Conservation (phyloP, 805 yeast genomes). For the Suhomyces sp. region DNA sequence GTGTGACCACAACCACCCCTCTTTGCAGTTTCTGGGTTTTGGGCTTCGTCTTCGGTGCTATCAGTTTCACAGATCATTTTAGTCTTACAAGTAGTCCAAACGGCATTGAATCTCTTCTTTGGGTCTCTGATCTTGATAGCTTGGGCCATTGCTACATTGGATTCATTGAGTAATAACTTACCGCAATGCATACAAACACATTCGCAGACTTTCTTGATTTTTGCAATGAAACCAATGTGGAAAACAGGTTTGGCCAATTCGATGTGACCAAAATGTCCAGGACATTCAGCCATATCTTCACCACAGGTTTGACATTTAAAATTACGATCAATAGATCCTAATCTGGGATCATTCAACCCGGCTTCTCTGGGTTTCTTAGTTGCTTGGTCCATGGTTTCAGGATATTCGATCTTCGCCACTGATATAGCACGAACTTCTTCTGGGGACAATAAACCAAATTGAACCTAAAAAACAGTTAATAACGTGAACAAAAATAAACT, state of each 20-base stretch:
- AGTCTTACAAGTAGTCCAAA: conserved; percentile 88
- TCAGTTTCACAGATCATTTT: conserved; percentile 96
- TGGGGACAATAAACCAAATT: conserved; percentile 96
- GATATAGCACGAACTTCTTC: conserved; percentile 95
- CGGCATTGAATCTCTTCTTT: conserved; percentile 93
- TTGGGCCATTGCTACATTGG: conserved; percentile 76
- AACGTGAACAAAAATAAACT: conserved; percentile 4
- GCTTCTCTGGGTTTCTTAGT: conserved; percentile 94
- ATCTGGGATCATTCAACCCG: conserved; percentile 94
- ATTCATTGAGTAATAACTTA: conserved; percentile 82
- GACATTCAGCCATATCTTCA: conserved; percentile 98
- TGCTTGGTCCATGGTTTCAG: conserved; percentile 99
- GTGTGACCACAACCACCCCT: conserved; percentile 99
- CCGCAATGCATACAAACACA: conserved; percentile 99
- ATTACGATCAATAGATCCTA: conserved; percentile 96
- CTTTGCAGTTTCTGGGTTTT: conserved; percentile 43
- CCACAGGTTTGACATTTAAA: conserved; percentile 99
- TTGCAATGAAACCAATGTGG: conserved; percentile 94
- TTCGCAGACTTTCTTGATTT: conserved; percentile 92
- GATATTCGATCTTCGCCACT: conserved; percentile 96
- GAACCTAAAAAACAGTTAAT: conserved; percentile 51
- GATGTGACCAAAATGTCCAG: conserved; percentile 99
- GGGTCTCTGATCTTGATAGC: conserved; percentile 90
- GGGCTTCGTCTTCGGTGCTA: conserved; percentile 57
- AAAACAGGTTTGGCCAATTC: conserved; percentile 98